Conservation (phyloP, 192 early-diverging fungal genomes). For the Phycomyces nitens region DNA sequence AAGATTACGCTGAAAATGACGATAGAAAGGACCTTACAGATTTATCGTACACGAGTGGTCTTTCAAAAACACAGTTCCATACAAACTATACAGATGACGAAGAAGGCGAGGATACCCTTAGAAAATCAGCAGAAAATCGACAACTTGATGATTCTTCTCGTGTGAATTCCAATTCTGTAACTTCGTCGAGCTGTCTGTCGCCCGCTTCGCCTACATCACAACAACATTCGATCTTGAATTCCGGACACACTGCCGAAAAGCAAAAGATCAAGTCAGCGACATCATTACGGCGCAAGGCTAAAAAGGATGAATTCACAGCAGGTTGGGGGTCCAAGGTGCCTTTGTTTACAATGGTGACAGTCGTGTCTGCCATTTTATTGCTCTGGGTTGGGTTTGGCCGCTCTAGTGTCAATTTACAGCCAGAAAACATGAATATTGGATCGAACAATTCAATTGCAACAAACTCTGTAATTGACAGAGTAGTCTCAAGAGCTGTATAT, state of each 20-base stretch:
- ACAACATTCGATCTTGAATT: too few relatives aligned
- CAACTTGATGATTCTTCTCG: too few relatives aligned
- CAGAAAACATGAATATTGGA: background rate
- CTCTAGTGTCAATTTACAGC: background rate
- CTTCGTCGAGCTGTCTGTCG: too few relatives aligned
- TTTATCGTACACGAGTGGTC: too few relatives aligned
- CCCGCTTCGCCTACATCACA: too few relatives aligned
- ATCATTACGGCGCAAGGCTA: background rate
- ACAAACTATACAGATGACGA: too few relatives aligned
- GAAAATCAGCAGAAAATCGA: too few relatives aligned
- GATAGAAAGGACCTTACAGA: too few relatives aligned
- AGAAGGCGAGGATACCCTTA: too few relatives aligned
- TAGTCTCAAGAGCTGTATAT: constrained; percentile 42
- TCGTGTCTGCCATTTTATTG: background rate
- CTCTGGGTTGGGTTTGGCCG: background rate
- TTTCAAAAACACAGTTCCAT: too few relatives aligned
- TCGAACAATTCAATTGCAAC: background rate
- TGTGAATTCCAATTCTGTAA: too few relatives aligned
- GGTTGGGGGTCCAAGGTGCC: background rate
- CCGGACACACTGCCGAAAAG: background rate
- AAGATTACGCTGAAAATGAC: too few relatives aligned
- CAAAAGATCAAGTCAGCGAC: background rate
- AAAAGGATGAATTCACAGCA: background rate
- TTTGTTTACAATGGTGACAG: background rate
- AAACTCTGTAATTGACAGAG: background rate